Evolutionary conservation across 805 yeast genomes (phyloP).

Genomic region (Saturnispora sanitii): DNA sequence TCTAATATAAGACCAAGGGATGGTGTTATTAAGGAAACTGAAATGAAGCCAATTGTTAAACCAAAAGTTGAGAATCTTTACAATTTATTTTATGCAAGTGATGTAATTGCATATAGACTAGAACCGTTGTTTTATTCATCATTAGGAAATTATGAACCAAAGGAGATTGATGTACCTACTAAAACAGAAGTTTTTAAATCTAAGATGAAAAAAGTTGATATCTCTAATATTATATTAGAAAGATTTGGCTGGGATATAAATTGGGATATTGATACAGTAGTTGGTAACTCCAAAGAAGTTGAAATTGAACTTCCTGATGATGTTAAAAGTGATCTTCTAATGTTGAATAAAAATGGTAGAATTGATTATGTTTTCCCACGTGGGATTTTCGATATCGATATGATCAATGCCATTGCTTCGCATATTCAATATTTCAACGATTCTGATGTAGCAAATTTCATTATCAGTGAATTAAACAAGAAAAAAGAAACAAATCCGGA

Average conservation of each 20-base stretch:
- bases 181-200: conserved; percentile 6
- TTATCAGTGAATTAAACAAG: conserved; percentile 47
- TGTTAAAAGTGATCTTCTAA: conserved; percentile 29
- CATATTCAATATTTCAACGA: conserved; percentile 87
- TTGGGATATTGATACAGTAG: conserved; percentile 1
- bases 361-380: conserved; percentile 74
- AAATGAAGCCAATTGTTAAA: conserved; percentile 21
- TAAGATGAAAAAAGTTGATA: conserved; percentile 6
- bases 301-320: conserved; percentile 19
- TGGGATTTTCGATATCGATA: conserved; percentile 69
- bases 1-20: conserved; percentile 42
- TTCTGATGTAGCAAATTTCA: conserved; percentile 69
- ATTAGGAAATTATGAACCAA: conserved; percentile 44
- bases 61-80: conserved; percentile 62
- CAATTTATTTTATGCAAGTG: conserved; percentile 83
- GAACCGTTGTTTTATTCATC: conserved; percentile 66
- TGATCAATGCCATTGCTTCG: conserved; percentile 75
- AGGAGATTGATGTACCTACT: conserved; percentile 44
- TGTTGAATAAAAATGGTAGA: conserved; percentile 62
- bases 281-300: conserved; percentile 7
- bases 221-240: conserved; percentile 23
- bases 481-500: background rate
- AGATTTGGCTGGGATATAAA: conserved; percentile 7
- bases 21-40: conserved; percentile 1
- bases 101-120: conserved; percentile 81